Conservation (phyloP, 2,329 filamentous ascomycete species). For the Magnaporthiopsis poae region DNA sequence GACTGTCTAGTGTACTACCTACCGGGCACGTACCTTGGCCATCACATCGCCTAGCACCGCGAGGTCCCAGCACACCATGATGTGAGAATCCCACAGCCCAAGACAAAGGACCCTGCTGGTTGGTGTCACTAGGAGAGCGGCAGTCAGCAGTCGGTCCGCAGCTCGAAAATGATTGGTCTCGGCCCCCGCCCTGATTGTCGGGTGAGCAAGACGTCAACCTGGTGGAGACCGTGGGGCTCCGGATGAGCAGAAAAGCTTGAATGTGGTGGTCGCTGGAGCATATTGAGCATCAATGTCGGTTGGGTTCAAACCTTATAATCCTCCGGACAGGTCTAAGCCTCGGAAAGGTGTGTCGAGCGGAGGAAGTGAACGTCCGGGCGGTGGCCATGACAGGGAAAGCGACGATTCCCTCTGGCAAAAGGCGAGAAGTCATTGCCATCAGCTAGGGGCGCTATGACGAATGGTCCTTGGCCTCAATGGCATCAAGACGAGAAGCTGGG, state of each 20-base stretch:
- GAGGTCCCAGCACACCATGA: neutral
- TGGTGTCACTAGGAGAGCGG: neutral
- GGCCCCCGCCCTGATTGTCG: neutral
- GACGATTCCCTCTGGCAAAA: neutral
- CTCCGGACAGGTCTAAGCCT: neutral
- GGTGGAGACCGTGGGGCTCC: too few species aligned
- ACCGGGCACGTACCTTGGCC: too few species aligned
- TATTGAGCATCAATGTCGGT: neutral
- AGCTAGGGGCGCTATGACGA: neutral
- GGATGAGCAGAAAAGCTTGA: neutral
- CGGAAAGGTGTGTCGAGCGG: neutral
- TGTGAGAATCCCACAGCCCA: neutral
- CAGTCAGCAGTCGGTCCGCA: neutral
- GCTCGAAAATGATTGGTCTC: neutral
- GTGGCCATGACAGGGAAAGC: neutral
- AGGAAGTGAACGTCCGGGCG: neutral
- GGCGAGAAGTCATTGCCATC: neutral
- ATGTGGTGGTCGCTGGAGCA: neutral
- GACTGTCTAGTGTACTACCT: neutral
- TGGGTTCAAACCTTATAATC: neutral
- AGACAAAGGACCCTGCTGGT: neutral
- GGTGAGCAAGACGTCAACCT: neutral
- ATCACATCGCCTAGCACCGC: neutral
- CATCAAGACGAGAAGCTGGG: too few species aligned
- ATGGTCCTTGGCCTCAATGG: too few species aligned